phyloP scores from a whole-genome alignment of 164 flowering plant genomes.

The Brasenia schreberi region DNA sequence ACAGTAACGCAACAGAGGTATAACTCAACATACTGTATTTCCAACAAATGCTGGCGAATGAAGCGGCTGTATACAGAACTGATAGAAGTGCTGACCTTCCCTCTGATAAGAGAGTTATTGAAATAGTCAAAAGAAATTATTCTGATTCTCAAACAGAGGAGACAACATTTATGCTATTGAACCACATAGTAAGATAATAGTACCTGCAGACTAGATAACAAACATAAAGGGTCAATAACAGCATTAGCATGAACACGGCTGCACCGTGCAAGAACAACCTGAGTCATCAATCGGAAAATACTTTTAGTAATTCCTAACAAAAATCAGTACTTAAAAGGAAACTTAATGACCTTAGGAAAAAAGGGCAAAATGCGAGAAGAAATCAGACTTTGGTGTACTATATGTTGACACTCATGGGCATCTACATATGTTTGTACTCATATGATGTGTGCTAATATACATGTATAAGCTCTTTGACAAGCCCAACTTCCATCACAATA shows the following conservation, averaged over 20 bases:
- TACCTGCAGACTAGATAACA: slow-evolving; percentile 82
- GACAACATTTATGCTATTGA: background rate
- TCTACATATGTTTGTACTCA: no score
- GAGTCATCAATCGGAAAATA: slow-evolving; percentile 4
- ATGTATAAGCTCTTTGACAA: no score
- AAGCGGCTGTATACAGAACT: slow-evolving; percentile 91
- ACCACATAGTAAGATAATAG: background rate
- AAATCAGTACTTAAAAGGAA: no score
- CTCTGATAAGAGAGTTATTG: slow-evolving; percentile 21
- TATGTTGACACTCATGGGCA: no score
- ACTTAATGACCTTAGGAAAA: no score
- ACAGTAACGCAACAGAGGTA: background rate
- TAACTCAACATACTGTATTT: slow-evolving; percentile 52
- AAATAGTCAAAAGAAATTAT: background rate
- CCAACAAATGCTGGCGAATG: slow-evolving; percentile 86
- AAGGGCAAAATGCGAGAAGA: no score
- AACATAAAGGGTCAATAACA: slow-evolving; percentile 62
- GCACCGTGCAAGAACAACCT: slow-evolving; percentile 96
- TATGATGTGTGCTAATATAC: no score
- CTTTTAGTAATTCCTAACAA: no score
- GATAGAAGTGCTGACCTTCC: slow-evolving; percentile 76
- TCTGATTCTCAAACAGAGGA: background rate
- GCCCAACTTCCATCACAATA: no score
- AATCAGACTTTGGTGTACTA: no score
- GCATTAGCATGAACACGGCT: slow-evolving; percentile 45